phyloP scores from a whole-genome alignment of 129 eudicot genomes.

The Flaveria bidentis region DNA sequence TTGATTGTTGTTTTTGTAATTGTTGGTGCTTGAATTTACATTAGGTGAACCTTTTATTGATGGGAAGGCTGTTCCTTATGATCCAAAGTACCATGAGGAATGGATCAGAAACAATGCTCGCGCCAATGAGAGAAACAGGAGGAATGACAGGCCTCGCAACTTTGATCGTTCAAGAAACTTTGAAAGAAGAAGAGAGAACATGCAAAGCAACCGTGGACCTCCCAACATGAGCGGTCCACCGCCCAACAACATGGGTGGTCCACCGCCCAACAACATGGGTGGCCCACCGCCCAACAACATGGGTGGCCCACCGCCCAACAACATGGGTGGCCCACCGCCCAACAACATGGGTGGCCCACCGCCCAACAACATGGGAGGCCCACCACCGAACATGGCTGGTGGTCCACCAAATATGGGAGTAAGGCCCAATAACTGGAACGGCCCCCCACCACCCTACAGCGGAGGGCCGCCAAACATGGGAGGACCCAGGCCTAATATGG shows the following conservation, averaged over 20 bases:
- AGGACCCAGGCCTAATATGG: constrained; percentile 38
- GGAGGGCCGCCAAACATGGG: constrained; percentile 40
- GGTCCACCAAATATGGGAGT: constrained; percentile 15
- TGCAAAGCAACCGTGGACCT: constrained; percentile 45
- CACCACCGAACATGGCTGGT: constrained; percentile 27
- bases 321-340: constrained; percentile 23
- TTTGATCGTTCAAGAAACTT: constrained; percentile 76
- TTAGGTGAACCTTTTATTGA: constrained; percentile 91
- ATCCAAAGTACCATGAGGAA: constrained; percentile 93
- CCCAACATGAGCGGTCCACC: constrained; percentile 35
- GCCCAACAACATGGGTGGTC: constrained; percentile 35
- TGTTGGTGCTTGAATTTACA: neutral
- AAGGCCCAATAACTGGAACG: constrained; percentile 30
- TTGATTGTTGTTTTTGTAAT: neutral
- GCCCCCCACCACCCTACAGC: constrained; percentile 10
- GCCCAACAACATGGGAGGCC: constrained; percentile 32
- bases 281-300: constrained; percentile 17
- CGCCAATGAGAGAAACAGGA: constrained; percentile 82
- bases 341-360: constrained; percentile 33
- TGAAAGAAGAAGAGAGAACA: constrained; percentile 66
- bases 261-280: constrained; percentile 40
- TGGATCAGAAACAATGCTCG: constrained; percentile 89
- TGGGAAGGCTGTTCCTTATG: constrained; percentile 93
- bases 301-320: constrained; percentile 12
- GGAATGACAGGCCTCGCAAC: constrained; percentile 89